Percentiles rank a stretch among this genome's conserved stretches.
Conservation (phyloP, 176 grass and related monocot species). For the Phyllostachys edulis region DNA sequence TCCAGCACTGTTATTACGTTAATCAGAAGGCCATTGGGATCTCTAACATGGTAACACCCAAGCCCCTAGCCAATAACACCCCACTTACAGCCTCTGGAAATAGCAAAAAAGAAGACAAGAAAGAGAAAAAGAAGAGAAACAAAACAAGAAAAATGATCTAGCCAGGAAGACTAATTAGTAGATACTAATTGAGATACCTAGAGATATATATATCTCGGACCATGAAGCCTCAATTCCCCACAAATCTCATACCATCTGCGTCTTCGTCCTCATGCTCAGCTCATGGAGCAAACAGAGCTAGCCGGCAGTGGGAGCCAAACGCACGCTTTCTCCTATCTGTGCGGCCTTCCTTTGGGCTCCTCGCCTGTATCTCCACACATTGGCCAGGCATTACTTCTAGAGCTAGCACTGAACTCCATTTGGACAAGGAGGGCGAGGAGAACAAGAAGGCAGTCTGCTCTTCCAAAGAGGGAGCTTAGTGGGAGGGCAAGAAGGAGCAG, state of each 20-base stretch:
- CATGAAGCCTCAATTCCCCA: slow-evolving; percentile 79
- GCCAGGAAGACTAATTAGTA: slow-evolving; percentile 20
- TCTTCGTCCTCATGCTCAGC: slow-evolving; percentile 35
- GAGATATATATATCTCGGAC: slow-evolving; percentile 68
- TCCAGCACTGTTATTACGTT: slow-evolving; percentile 31
- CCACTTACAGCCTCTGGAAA: slow-evolving; percentile 32
- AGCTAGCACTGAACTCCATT: slow-evolving; percentile 36
- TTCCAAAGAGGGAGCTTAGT: background rate
- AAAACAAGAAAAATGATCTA: background rate
- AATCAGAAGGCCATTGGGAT: slow-evolving; percentile 9
- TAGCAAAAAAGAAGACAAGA: background rate
- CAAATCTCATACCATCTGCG: slow-evolving; percentile 45
- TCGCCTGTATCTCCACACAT: background rate
- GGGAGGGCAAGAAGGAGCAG: background rate
- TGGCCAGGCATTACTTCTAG: slow-evolving; percentile 11
- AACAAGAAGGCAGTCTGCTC: background rate
- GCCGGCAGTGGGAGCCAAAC: slow-evolving; percentile 41
- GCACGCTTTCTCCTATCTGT: slow-evolving; percentile 19
- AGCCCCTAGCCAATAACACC: slow-evolving; percentile 27
- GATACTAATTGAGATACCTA: slow-evolving; percentile 46
- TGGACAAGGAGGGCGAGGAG: background rate
- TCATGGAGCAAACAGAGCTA: slow-evolving; percentile 20
- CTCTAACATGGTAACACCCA: background rate
- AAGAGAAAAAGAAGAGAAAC: background rate
- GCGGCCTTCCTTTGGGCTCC: background rate